Percentiles rank a stretch among this genome's conserved stretches.
phyloP scores from a whole-genome alignment of 495 filamentous ascomycete genomes.

The Hypoxylon perforatum region DNA sequence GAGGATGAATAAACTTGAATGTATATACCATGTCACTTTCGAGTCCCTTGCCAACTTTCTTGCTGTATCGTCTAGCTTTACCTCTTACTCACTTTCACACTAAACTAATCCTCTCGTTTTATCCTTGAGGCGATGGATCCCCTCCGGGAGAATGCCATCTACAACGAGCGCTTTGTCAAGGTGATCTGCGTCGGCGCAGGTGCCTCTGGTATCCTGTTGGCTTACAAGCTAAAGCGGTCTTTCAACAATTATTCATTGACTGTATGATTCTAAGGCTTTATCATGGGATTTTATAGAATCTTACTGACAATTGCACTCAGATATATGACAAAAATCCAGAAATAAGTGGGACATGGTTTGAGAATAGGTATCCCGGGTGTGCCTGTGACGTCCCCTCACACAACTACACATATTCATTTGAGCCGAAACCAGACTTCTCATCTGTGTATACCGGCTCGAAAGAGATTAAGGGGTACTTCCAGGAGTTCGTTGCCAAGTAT shows the following conservation, averaged over 20 bases:
- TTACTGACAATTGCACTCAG: constrained; percentile 2
- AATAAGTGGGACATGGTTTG: constrained; percentile 55
- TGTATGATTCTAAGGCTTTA: background rate
- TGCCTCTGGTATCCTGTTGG: constrained; percentile 50
- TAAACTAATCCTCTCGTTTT: background rate
- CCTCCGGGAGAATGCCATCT: constrained; percentile 31
- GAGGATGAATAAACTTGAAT: background rate
- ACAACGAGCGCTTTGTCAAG: constrained; percentile 47
- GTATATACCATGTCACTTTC: background rate
- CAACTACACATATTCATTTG: constrained; percentile 64
- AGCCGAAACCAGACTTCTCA: constrained; percentile 61
- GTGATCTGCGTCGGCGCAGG: constrained; percentile 56
- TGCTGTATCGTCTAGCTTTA: background rate
- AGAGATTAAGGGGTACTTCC: constrained; percentile 62
- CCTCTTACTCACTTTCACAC: background rate
- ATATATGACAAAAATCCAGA: constrained; percentile 43
- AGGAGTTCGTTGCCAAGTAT: constrained; percentile 56
- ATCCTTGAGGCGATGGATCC: constrained; percentile 21
- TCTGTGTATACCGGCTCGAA: constrained; percentile 54
- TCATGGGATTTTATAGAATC: background rate
- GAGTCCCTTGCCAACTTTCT: background rate
- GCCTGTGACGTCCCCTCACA: constrained; percentile 47
- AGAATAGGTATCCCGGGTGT: constrained; percentile 53
- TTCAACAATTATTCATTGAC: constrained; percentile 37
- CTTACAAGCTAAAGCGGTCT: constrained; percentile 45